These are phyloP conservation scores for Naganishia randhawae DNA, from an alignment of 768 basidiomycete species.

Conservation along the genomic window DNA sequence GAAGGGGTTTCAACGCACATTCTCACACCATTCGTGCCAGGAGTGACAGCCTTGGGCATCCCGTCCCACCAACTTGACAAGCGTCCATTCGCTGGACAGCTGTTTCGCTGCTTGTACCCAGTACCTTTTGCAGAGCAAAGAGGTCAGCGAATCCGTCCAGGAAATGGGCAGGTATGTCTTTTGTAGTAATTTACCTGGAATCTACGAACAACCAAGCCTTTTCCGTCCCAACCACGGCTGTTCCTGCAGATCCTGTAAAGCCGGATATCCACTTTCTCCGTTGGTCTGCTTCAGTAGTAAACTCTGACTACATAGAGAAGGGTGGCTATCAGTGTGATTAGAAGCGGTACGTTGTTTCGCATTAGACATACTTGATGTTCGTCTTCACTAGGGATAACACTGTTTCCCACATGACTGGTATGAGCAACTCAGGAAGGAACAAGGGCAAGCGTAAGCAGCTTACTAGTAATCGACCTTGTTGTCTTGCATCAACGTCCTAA, in stretches of 20 bases:
- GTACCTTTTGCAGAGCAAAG: conserved; percentile 32
- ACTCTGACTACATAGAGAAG: conserved; percentile 36
- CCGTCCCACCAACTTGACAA: conserved; percentile 35
- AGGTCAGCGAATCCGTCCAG: not conserved
- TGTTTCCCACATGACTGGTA: conserved; percentile 10
- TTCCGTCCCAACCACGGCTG: conserved; percentile 35
- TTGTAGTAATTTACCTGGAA: conserved; percentile 27
- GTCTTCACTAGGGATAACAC: conserved; percentile 46
- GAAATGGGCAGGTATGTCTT: not conserved
- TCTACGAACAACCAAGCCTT: conserved; percentile 44
- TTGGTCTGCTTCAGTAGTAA: conserved; percentile 40
- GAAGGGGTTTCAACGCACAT: conserved; percentile 28
- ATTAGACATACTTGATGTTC: conserved; percentile 38
- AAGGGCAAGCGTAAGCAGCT: conserved; percentile 23
- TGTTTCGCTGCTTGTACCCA: conserved; percentile 47
- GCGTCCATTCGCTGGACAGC: conserved; percentile 38
- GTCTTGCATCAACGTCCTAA: conserved; percentile 36
- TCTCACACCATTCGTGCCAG: conserved; percentile 39
- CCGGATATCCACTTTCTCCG: conserved; percentile 41
- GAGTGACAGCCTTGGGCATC: conserved; percentile 30
- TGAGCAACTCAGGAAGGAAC: not conserved
- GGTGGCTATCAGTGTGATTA: not conserved
- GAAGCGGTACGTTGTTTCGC: conserved; percentile 11
- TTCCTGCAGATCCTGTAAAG: conserved; percentile 47
- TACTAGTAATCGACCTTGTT: conserved; percentile 48